A percentile compares a stretch with the other conserved stretches of the same genome.
These are phyloP conservation scores for Dactylellina leptospora DNA, from an alignment of 2,329 filamentous ascomycete genomes.

Conservation along the genomic window DNA sequence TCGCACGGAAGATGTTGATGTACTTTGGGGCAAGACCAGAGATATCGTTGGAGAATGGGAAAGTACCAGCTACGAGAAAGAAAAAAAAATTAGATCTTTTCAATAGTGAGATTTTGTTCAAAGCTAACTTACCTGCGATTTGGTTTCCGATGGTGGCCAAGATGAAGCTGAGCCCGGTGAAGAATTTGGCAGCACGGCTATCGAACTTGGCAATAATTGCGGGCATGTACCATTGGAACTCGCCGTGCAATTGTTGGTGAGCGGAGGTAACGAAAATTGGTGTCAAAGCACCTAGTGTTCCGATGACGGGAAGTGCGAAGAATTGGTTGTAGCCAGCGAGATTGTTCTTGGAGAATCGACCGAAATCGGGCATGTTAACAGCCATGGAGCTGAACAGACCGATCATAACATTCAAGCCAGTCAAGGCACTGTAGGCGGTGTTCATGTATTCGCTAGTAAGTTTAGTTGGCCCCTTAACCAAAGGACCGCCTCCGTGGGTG, in stretches of 20 bases:
- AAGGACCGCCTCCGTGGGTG: constrained; percentile 61
- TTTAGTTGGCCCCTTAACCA: constrained; percentile 60
- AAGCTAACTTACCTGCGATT: constrained; percentile 59
- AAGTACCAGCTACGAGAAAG: constrained; percentile 66
- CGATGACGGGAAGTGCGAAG: constrained; percentile 64
- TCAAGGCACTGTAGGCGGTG: constrained; percentile 62
- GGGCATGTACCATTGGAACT: constrained; percentile 65
- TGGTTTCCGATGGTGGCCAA: constrained; percentile 63
- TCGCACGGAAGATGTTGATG: constrained; percentile 66
- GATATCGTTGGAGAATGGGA: constrained; percentile 67
- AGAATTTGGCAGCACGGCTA: constrained; percentile 62
- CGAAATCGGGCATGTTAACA: constrained; percentile 65
- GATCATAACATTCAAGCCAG: constrained; percentile 64
- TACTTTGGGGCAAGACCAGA: constrained; percentile 66
- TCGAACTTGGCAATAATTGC: constrained; percentile 63
- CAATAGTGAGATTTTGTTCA: background rate
- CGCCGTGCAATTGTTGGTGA: constrained; percentile 62
- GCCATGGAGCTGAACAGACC: constrained; percentile 65
- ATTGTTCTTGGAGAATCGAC: constrained; percentile 62
- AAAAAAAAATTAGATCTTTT: constrained; percentile 38
- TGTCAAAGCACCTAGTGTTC: constrained; percentile 63
- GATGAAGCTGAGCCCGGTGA: constrained; percentile 61
- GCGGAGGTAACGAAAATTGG: constrained; percentile 65
- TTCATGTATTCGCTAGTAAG: constrained; percentile 62
- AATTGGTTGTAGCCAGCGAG: constrained; percentile 62